phyloP scores from a whole-genome alignment of 2,329 filamentous ascomycete species.

The Xylariaceae sp. region DNA sequence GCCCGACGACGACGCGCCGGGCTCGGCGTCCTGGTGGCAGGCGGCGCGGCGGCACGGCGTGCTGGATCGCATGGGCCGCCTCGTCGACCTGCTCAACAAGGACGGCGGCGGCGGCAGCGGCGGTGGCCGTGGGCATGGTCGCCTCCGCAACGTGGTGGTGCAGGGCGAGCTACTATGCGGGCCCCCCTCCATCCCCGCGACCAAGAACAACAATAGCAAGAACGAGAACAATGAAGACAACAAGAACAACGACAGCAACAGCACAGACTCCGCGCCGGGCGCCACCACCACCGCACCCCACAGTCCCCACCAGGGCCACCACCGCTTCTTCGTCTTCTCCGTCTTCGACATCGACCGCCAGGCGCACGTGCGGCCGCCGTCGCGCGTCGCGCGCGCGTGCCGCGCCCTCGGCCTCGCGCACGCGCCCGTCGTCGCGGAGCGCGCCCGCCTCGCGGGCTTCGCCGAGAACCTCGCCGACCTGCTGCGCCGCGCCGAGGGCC shows the following conservation, averaged over 20 bases:
- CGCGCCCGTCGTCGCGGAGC: slow-evolving; percentile 8
- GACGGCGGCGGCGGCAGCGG: too few species aligned
- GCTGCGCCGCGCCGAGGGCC: slow-evolving; percentile 20
- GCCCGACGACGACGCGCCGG: too few species aligned
- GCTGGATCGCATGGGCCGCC: slow-evolving; percentile 2
- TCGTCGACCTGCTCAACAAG: too few species aligned
- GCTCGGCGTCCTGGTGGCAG: slow-evolving; percentile 19
- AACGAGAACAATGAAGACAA: too few species aligned
- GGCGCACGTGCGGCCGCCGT: slow-evolving; percentile 2
- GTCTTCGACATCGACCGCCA: slow-evolving; percentile 14
- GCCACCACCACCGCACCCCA: too few species aligned
- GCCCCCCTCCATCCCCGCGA: slow-evolving; percentile 14
- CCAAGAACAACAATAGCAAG: too few species aligned
- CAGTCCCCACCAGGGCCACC: slow-evolving; percentile 10
- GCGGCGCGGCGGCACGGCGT: slow-evolving; percentile 15
- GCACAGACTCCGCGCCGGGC: slow-evolving; percentile 19
- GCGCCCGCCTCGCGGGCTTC: slow-evolving; percentile 2
- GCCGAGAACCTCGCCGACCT: slow-evolving; percentile 16
- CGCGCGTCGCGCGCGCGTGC: slow-evolving; percentile 5
- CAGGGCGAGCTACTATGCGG: slow-evolving; percentile 25
- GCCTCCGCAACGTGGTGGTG: slow-evolving; percentile 23
- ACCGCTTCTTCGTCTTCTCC: slow-evolving; percentile 16
- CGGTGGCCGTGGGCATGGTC: too few species aligned
- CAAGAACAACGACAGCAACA: too few species aligned
- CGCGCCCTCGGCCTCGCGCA: slow-evolving; percentile 6